phyloP scores from a whole-genome alignment of 352 stramenopile genomes.

The Thraustochytrium striatum region DNA sequence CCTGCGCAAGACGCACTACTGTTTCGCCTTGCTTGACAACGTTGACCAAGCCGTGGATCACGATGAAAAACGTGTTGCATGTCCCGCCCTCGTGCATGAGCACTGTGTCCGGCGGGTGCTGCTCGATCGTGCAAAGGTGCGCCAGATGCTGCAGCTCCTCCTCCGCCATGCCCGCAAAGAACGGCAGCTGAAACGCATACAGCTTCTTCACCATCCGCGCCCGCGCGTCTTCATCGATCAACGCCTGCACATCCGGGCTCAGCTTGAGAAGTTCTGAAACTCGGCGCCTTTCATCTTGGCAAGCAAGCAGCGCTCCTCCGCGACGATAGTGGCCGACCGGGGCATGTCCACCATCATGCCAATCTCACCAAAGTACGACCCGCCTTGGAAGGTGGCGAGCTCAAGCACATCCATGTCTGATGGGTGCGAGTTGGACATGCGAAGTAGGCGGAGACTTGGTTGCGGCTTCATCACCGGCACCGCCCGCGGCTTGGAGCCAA shows the following conservation, averaged over 20 bases:
- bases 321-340: background rate
- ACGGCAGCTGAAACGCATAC: slow-evolving; percentile 29
- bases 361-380: slow-evolving; percentile 45
- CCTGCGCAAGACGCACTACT: slow-evolving; percentile 18
- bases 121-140: background rate
- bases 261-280: slow-evolving; percentile 23
- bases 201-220: slow-evolving; percentile 37
- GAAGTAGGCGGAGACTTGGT: slow-evolving; percentile 7
- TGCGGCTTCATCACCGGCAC: slow-evolving; percentile 6
- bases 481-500: too few relatives aligned
- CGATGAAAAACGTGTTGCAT: slow-evolving; percentile 25
- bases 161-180: slow-evolving; percentile 16
- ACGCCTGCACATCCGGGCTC: background rate
- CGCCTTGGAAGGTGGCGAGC: background rate
- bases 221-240: slow-evolving; percentile 3
- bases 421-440: background rate
- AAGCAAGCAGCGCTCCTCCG: background rate
- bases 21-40: background rate
- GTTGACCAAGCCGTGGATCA: slow-evolving; percentile 26
- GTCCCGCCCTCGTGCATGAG: background rate
- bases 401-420: background rate
- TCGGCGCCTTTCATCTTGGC: slow-evolving; percentile 2
- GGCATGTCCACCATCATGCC: slow-evolving; percentile 19
- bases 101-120: background rate
- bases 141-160: slow-evolving; percentile 9